phyloP scores from a whole-genome alignment of 1,284 basidiomycete species.

The Ceratorhiza oryzae-sativae region DNA sequence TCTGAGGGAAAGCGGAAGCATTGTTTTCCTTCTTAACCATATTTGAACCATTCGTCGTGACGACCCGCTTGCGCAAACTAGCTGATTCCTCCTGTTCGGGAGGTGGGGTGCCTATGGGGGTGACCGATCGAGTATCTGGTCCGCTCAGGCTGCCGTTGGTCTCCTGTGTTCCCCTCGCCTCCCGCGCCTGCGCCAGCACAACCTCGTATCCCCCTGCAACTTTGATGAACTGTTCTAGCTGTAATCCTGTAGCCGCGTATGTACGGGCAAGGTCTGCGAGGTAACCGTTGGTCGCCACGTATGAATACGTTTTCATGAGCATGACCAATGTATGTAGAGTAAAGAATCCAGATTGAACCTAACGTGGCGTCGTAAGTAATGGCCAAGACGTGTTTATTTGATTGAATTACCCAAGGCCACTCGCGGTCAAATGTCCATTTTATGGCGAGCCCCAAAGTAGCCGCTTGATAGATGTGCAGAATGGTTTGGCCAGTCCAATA shows the following conservation, averaged over 20 bases:
- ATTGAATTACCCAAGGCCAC: slow-evolving; percentile 38
- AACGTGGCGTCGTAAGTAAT: slow-evolving; percentile 79
- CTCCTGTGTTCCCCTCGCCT: neutral
- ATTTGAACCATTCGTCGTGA: slow-evolving; percentile 39
- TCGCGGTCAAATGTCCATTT: slow-evolving; percentile 79
- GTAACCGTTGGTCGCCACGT: slow-evolving; percentile 88
- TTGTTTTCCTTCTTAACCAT: slow-evolving; percentile 17
- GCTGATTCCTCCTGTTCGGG: slow-evolving; percentile 1
- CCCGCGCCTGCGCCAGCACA: slow-evolving; percentile 47
- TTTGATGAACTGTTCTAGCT: slow-evolving; percentile 47
- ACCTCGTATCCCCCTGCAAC: slow-evolving; percentile 49
- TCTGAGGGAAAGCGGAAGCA: neutral
- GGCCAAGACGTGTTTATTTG: slow-evolving; percentile 46
- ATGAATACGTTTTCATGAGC: slow-evolving; percentile 98
- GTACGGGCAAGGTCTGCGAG: slow-evolving; percentile 63
- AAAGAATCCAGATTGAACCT: slow-evolving; percentile 97
- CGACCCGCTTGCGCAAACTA: slow-evolving; percentile 16
- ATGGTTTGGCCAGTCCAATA: slow-evolving; percentile 74
- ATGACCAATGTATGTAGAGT: slow-evolving; percentile 90
- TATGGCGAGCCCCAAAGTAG: slow-evolving; percentile 73
- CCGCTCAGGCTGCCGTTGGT: neutral
- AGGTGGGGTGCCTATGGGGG: slow-evolving; percentile 19
- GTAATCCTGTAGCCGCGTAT: slow-evolving; percentile 45
- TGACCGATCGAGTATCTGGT: slow-evolving; percentile 22
- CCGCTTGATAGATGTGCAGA: slow-evolving; percentile 80